Evolutionary conservation across 2,329 filamentous ascomycete genomes (phyloP).

Genomic region (Aspergillus jensenii): DNA sequence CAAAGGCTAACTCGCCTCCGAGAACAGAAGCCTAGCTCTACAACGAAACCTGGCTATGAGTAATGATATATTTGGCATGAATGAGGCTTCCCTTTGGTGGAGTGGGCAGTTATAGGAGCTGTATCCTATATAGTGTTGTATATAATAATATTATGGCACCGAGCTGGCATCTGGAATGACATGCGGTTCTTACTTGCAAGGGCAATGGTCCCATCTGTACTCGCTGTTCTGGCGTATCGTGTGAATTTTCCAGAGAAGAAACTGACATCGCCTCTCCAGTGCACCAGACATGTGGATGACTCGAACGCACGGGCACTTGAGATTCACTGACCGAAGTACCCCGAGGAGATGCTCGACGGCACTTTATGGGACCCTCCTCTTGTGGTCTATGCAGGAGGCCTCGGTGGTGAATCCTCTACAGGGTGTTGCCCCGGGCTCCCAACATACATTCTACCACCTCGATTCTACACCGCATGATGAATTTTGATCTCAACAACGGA

Average conservation of each 20-base stretch:
- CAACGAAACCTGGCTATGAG: neutral
- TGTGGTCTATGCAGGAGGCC: too few species aligned
- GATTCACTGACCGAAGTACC: too few species aligned
- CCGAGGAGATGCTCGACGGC: too few species aligned
- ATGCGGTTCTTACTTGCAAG: neutral
- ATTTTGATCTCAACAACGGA: neutral
- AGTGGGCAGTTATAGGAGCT: neutral
- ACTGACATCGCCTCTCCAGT: neutral
- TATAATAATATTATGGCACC: neutral
- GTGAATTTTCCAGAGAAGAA: neutral
- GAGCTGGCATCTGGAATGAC: neutral
- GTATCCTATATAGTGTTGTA: neutral
- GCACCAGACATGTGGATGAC: too few species aligned
- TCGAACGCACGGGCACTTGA: too few species aligned
- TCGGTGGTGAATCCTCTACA: too few species aligned
- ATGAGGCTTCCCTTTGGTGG: neutral
- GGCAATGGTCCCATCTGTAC: neutral
- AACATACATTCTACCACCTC: neutral
- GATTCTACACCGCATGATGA: neutral
- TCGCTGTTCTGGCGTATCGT: neutral
- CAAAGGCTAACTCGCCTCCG: slow-evolving; percentile 22
- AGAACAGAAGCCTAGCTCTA: neutral
- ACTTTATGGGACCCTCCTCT: too few species aligned
- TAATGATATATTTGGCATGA: neutral
- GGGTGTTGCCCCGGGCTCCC: too few species aligned